phyloP scores from a whole-genome alignment of 1,139 yeast genomes.

The Saccharomyces hybrid region DNA sequence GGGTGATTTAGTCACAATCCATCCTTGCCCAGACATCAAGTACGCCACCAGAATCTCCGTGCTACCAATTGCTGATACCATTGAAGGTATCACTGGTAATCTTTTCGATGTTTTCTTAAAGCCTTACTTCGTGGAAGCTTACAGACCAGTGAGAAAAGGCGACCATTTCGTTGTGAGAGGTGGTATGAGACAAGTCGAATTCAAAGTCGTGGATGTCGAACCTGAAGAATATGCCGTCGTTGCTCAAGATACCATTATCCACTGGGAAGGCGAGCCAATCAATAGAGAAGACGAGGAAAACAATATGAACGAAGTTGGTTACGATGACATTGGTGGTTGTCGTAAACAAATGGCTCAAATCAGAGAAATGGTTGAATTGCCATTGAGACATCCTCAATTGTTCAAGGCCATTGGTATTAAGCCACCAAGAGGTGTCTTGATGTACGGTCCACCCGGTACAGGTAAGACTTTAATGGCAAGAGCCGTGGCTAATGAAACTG shows the following conservation, averaged over 20 bases:
- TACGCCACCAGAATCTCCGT: conserved; percentile 91
- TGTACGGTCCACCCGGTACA: conserved; percentile 89
- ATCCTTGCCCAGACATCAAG: conserved; percentile 96
- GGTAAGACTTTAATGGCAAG: conserved; percentile 73
- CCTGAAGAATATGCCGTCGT: conserved; percentile 97
- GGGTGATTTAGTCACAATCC: conserved; percentile 85
- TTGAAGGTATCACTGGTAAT: conserved; percentile 97
- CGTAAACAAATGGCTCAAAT: conserved; percentile 98
- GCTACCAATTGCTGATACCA: conserved; percentile 94
- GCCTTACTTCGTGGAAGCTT: conserved; percentile 98
- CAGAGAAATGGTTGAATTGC: conserved; percentile 93
- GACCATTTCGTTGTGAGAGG: conserved; percentile 96
- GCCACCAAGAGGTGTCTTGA: conserved; percentile 93
- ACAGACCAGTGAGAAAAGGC: conserved; percentile 97
- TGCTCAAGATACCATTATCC: conserved; percentile 96
- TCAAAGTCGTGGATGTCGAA: conserved; percentile 95
- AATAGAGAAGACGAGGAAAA: conserved; percentile 98
- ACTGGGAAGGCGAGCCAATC: conserved; percentile 98
- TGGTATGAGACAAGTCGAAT: conserved; percentile 98
- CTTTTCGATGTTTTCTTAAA: conserved; percentile 91
- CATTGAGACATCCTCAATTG: conserved; percentile 93
- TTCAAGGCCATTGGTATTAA: conserved; percentile 95
- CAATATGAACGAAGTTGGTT: conserved; percentile 85
- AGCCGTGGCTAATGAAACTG: conserved; percentile 98
- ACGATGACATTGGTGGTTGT: conserved; percentile 98